Percentiles rank a stretch among this genome's conserved stretches.
phyloP scores from a whole-genome alignment of 208 protist genomes.

The Endotrypanum monterogeii region DNA sequence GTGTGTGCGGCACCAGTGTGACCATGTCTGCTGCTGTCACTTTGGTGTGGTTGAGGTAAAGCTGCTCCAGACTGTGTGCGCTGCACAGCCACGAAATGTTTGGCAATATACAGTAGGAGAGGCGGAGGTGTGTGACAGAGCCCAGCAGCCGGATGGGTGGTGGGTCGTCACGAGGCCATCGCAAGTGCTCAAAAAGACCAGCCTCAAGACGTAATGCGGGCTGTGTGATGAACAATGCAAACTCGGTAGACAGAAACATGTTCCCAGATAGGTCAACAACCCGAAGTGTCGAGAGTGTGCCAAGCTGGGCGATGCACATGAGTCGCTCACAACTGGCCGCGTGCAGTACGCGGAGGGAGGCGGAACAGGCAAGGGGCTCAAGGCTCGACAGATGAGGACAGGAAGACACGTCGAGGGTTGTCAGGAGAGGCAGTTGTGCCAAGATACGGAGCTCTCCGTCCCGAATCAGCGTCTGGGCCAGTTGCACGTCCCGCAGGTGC shows the following conservation, averaged over 20 bases:
- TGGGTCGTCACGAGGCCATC: conserved; percentile 31
- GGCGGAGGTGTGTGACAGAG: conserved; percentile 26
- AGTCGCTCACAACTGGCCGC: conserved; percentile 32
- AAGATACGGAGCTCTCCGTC: conserved; percentile 44
- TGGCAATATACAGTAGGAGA: conserved; percentile 21
- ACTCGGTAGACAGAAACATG: conserved; percentile 24
- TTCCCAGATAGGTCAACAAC: conserved; percentile 36
- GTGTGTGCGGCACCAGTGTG: conserved; percentile 19
- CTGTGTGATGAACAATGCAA: conserved; percentile 16
- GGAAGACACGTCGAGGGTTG: conserved; percentile 33
- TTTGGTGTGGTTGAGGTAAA: conserved; percentile 45
- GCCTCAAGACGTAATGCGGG: conserved; percentile 8
- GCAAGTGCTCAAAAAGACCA: conserved; percentile 21
- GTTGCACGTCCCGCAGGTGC: conserved; percentile 31
- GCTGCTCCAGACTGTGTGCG: conserved; percentile 25
- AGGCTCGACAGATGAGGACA: conserved; percentile 49
- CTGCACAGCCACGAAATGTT: conserved; percentile 43
- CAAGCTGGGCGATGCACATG: conserved; percentile 23
- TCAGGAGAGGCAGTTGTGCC: conserved; percentile 34
- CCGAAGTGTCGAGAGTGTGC: conserved; percentile 13
- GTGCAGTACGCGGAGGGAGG: conserved; percentile 19
- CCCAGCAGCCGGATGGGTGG: conserved; percentile 4
- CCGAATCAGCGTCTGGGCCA: conserved; percentile 37
- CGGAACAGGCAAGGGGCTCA: conserved; percentile 26
- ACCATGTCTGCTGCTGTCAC: conserved; percentile 43